These are phyloP conservation scores for Barnettozyma siamensis DNA, from an alignment of 805 yeast species.

Conservation along the genomic window DNA sequence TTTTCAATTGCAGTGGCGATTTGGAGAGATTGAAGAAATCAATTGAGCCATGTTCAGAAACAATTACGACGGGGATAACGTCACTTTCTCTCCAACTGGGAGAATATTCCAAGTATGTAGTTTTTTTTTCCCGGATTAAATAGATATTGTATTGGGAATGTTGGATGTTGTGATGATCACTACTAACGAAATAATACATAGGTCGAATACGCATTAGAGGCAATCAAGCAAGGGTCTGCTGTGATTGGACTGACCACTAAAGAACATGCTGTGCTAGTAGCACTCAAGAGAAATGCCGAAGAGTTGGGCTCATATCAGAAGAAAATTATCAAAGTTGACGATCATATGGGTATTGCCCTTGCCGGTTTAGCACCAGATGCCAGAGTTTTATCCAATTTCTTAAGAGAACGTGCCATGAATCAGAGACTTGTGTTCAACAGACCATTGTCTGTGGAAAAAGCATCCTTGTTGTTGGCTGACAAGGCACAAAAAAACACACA, in stretches of 20 bases:
- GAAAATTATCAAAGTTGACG: constrained; percentile 86
- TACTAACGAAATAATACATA: constrained; percentile 11
- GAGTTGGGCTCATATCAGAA: constrained; percentile 96
- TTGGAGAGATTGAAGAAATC: neutral
- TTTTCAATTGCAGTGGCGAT: constrained; percentile 6
- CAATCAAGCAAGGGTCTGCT: constrained; percentile 97
- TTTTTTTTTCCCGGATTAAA: no score
- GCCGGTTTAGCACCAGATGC: constrained; percentile 99
- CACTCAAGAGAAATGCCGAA: constrained; percentile 93
- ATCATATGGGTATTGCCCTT: constrained; percentile 89
- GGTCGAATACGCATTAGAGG: constrained; percentile 84
- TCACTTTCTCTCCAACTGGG: constrained; percentile 95
- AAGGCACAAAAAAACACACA: constrained; percentile 97
- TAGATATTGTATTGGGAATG: no score
- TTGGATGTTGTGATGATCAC: no score
- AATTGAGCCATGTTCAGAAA: constrained; percentile 70
- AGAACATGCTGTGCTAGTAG: constrained; percentile 85
- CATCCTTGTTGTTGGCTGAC: constrained; percentile 84
- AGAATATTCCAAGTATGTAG: constrained; percentile 66
- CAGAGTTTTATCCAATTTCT: constrained; percentile 80
- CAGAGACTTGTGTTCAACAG: constrained; percentile 81
- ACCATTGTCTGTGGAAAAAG: constrained; percentile 75
- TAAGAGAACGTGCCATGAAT: constrained; percentile 88
- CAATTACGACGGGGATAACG: constrained; percentile 97
- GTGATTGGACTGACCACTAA: constrained; percentile 90